Evolutionary conservation across 139 green algal genomes (phyloP).

Genomic region (Coelastrella sp.): DNA sequence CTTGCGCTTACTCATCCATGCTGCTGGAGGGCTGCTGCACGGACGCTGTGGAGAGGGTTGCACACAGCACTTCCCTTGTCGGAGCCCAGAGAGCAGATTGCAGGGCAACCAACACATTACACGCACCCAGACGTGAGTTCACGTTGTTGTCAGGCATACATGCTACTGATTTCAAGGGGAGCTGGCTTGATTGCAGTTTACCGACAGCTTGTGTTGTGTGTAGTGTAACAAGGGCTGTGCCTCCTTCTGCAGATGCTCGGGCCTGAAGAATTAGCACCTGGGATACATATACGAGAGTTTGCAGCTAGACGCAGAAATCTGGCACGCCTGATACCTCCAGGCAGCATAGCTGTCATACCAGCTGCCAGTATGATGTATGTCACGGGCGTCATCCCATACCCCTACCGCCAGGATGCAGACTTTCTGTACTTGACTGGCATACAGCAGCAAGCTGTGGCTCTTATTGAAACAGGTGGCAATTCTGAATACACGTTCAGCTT

Average conservation of each 20-base stretch:
- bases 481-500: slow-evolving; percentile 40
- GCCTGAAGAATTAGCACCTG: slow-evolving; percentile 72
- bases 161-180: no score
- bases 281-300: slow-evolving; percentile 71
- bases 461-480: slow-evolving; percentile 43
- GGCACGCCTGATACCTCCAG: slow-evolving; percentile 63
- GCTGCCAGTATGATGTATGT: slow-evolving; percentile 74
- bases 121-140: slow-evolving; percentile 65
- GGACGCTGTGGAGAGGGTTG: neutral
- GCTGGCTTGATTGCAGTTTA: no score
- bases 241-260: slow-evolving; percentile 53
- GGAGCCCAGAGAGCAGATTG: slow-evolving; percentile 17
- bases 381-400: slow-evolving; percentile 87
- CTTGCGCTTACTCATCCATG: neutral
- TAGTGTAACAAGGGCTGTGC: neutral
- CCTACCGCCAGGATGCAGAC: slow-evolving; percentile 87
- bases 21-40: neutral
- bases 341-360: slow-evolving; percentile 75
- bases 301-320: slow-evolving; percentile 61
- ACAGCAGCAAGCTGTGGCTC: slow-evolving; percentile 74
- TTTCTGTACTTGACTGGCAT: slow-evolving; percentile 91
- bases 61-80: neutral
- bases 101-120: slow-evolving; percentile 66
- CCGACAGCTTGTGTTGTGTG: neutral
- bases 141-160: neutral